These are phyloP conservation scores for Thinopyrum elongatum DNA, from an alignment of 176 grass and related monocot genomes.

Conservation along the genomic window DNA sequence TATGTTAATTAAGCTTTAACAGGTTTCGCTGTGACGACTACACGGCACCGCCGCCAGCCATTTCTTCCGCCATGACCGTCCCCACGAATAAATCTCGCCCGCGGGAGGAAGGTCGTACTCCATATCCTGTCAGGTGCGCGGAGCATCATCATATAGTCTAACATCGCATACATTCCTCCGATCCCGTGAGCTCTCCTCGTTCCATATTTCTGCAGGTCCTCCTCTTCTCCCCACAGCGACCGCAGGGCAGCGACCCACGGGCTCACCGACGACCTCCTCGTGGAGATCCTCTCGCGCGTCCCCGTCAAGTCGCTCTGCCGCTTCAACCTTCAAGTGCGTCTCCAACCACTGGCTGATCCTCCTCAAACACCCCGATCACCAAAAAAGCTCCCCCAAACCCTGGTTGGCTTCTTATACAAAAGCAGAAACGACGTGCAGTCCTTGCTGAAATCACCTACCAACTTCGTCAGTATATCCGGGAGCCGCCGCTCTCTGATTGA, in stretches of 20 bases:
- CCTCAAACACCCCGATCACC: background rate
- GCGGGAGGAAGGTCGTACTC: background rate
- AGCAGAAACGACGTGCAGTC: background rate
- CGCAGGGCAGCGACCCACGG: background rate
- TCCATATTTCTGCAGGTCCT: background rate
- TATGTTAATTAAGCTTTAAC: no score
- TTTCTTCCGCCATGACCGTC: background rate
- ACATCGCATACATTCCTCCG: background rate
- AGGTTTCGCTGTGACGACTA: no score
- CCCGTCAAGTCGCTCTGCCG: background rate
- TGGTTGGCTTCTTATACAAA: background rate
- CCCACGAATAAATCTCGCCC: background rate
- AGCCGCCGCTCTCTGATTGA: no score
- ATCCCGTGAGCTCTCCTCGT: background rate
- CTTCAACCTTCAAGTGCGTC: background rate
- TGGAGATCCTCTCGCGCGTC: no score
- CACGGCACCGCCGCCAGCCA: background rate
- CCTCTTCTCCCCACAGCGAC: background rate
- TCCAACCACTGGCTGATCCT: background rate
- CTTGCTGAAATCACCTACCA: background rate
- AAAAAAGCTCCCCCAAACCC: background rate
- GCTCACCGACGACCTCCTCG: background rate
- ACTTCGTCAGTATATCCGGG: background rate
- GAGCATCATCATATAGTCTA: background rate
- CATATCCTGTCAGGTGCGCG: background rate